Base-by-base conservation (phyloP, 257 asterid species). In the Capsicum chinense region DNA sequence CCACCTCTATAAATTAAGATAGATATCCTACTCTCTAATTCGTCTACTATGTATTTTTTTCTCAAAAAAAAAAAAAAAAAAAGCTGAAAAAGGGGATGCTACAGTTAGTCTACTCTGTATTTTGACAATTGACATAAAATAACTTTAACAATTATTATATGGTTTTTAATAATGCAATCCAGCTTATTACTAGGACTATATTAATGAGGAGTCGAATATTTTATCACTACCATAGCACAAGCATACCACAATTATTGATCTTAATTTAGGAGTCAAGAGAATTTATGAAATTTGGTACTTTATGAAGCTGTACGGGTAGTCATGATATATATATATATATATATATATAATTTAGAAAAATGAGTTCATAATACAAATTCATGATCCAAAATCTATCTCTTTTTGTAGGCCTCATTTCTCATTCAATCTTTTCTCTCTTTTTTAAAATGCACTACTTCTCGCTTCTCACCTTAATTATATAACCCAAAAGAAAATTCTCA, bases 81-180 rank as follows among this genome's bases (percentile, higher is more conserved):
- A 8, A 16, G 15, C 52, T 0, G 26, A 6, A 42, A 39, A 39
- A 39, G 9, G 15, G 56, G 56, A 69, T 42, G 56, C 56, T 16
- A 39, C 33, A 69, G 42, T 69, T 42, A 69, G 79, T 17, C 33
- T 42, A 9, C 60, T 50, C 59, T 73, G 42, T 2, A 73, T 48
- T 66, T 68, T 69, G 33, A 16, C 15, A 69, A 69, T 74, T 50
- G 62, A 74, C 4, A 74, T 48, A 74, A 7, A 74, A 50, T 74
- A 19, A 10, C n/a, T 73, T 67, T 47, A 47, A 8, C 44, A 71
- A 5, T 73, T 48, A 19, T n/a, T 48, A 11, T n/a, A 19, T 48
- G 44, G 7, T 16, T 69, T 69, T 69, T 69, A 39, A 69, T 42
- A 39, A 69, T 69, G 56, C 8, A 73, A 13, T 19, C 60, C 80